These are phyloP conservation scores for Paecilomyces sp. DNA, from an alignment of 2,329 filamentous ascomycete species.

Conservation along the genomic window DNA sequence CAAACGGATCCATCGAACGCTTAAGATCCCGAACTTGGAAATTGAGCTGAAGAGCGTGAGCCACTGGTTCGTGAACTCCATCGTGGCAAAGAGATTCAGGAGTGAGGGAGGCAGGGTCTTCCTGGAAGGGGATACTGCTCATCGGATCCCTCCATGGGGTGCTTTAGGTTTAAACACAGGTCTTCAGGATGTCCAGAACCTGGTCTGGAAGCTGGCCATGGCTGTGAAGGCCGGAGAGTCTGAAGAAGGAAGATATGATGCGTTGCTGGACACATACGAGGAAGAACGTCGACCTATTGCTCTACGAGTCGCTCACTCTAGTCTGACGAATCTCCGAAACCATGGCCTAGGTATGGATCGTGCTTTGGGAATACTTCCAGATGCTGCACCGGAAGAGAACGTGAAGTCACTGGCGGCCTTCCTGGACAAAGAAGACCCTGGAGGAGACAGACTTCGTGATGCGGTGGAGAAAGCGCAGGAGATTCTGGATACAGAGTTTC, in stretches of 20 bases:
- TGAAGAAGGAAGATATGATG: slow-evolving; percentile 8
- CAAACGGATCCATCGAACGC: slow-evolving; percentile 15
- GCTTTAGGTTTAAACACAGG: slow-evolving; percentile 32
- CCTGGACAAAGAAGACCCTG: slow-evolving; percentile 15
- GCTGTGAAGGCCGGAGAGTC: slow-evolving; percentile 12
- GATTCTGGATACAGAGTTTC: slow-evolving; percentile 25
- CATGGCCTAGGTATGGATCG: slow-evolving; percentile 23
- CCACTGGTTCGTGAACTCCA: slow-evolving; percentile 25
- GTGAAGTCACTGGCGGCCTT: slow-evolving; percentile 13
- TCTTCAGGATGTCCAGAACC: slow-evolving; percentile 30
- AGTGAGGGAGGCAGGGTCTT: slow-evolving; percentile 19
- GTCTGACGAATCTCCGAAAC: slow-evolving; percentile 21
- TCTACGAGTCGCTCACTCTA: slow-evolving; percentile 16
- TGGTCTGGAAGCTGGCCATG: slow-evolving; percentile 31
- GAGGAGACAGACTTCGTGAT: slow-evolving; percentile 10
- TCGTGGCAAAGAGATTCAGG: slow-evolving; percentile 19
- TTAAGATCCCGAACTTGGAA: slow-evolving; percentile 21
- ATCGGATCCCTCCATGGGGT: slow-evolving; percentile 28
- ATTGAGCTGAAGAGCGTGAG: slow-evolving; percentile 22
- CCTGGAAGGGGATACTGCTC: slow-evolving; percentile 31
- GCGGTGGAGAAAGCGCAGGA: slow-evolving; percentile 17
- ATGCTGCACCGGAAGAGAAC: slow-evolving; percentile 15
- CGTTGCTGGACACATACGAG: slow-evolving; percentile 24
- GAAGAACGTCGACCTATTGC: slow-evolving; percentile 28
- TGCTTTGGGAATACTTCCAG: slow-evolving; percentile 20